phyloP scores from a whole-genome alignment of 495 filamentous ascomycete genomes.

The Pyrenula massariospora region DNA sequence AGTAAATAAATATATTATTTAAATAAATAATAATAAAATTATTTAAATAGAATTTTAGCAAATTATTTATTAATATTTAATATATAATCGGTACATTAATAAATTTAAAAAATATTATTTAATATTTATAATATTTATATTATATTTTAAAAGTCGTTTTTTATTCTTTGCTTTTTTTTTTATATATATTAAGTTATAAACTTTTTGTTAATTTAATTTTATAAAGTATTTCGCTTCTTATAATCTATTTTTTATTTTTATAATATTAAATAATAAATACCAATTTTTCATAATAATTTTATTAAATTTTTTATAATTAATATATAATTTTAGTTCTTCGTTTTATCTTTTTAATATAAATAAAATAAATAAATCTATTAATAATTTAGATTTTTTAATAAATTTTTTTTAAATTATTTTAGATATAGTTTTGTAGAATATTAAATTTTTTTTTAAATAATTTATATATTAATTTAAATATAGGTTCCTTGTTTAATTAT shows the following conservation, averaged over 20 bases:
- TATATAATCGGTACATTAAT: conserved; percentile 3
- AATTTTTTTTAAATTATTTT: conserved; percentile 2
- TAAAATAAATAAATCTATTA: conserved; percentile 5
- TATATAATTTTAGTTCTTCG: conserved; percentile 3
- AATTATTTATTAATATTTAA: conserved; percentile 1
- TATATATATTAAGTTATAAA: conserved; percentile 9
- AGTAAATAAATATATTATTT: conserved; percentile 2
- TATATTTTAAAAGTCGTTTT: conserved; percentile 9
- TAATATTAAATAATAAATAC: conserved; percentile 7
- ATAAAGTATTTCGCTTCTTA: conserved; percentile 6
- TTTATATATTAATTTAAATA: not conserved
- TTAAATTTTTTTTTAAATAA: not conserved
- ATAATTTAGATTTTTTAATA: conserved; percentile 3
- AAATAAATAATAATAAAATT: conserved; percentile 6
- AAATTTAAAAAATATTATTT: conserved; percentile 10
- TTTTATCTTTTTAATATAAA: conserved; percentile 2
- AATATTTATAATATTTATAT: conserved; percentile 9
- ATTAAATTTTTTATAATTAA: conserved; percentile 9
- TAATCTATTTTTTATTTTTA: conserved; percentile 2
- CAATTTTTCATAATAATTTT: conserved; percentile 8
- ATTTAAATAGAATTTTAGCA: conserved; percentile 1
- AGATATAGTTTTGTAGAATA: not conserved
- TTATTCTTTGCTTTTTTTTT: conserved; percentile 8
- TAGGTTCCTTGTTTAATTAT: too few species aligned
- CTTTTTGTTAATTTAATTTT: conserved; percentile 10